These are phyloP conservation scores for Ulmus americana DNA, from an alignment of 331 rosid genomes.

Conservation along the genomic window DNA sequence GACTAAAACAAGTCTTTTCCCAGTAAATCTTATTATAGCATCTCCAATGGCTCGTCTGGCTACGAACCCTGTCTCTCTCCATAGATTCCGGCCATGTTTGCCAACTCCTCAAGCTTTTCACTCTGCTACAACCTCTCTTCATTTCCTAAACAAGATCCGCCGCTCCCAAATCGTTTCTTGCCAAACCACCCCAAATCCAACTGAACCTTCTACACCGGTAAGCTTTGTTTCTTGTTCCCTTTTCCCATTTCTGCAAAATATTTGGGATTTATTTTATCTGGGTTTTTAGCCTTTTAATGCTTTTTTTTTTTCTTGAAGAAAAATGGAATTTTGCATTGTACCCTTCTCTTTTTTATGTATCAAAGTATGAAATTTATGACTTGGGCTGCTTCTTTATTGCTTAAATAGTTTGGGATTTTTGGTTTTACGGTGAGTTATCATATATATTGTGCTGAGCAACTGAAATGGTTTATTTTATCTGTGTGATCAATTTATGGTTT, in stretches of 20 bases:
- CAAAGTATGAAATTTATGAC: not conserved
- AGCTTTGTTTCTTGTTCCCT: slow-evolving; percentile 1
- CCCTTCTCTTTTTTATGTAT: not conserved
- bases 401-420: not conserved
- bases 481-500: not conserved
- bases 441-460: not conserved
- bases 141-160: slow-evolving; percentile 20
- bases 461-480: not conserved
- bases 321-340: not conserved
- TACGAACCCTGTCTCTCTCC: slow-evolving; percentile 48
- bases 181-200: slow-evolving; percentile 45
- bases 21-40: too few relatives aligned
- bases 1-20: too few relatives aligned
- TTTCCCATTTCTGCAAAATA: not conserved
- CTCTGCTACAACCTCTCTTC: slow-evolving; percentile 16
- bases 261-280: not conserved
- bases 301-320: not conserved
- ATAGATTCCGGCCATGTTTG: slow-evolving; percentile 48
- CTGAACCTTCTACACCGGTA: slow-evolving; percentile 50
- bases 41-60: slow-evolving; percentile 58
- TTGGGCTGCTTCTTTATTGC: not conserved
- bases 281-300: not conserved
- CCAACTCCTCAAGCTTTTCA: slow-evolving; percentile 32
- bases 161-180: slow-evolving; percentile 42
- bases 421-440: not conserved